These are phyloP conservation scores for Cymodocea nodosa DNA, from an alignment of 116 monocot species.

Conservation along the genomic window DNA sequence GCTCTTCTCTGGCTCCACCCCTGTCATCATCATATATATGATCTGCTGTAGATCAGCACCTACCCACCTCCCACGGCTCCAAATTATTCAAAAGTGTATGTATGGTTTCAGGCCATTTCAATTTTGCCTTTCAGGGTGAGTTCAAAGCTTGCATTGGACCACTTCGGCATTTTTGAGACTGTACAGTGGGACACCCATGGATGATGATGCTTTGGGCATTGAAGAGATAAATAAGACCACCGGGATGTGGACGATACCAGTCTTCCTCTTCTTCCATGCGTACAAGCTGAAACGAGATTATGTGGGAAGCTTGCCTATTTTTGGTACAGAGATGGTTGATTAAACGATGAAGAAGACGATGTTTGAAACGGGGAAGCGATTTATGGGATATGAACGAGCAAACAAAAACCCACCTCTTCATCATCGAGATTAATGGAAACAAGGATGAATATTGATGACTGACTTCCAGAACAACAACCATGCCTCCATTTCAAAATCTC, in stretches of 20 bases:
- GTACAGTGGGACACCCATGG: background rate
- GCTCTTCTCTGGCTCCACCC: background rate
- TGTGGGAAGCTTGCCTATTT: no score
- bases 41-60: background rate
- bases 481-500: background rate
- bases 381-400: background rate
- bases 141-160: conserved; percentile 1
- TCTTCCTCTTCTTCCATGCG: no score
- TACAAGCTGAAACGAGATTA: no score
- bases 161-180: background rate
- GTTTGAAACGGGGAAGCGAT: background rate
- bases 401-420: background rate
- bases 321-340: no score
- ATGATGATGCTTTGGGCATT: background rate
- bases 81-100: no score
- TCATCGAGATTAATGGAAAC: no score
- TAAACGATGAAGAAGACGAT: background rate
- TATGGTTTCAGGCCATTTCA: no score
- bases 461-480: no score
- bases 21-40: background rate
- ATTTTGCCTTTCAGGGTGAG: background rate
- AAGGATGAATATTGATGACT: no score
- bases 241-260: no score
- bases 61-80: no score
- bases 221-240: background rate